Conservation (phyloP, 495 filamentous ascomycete species). For the Podospora sp. region DNA sequence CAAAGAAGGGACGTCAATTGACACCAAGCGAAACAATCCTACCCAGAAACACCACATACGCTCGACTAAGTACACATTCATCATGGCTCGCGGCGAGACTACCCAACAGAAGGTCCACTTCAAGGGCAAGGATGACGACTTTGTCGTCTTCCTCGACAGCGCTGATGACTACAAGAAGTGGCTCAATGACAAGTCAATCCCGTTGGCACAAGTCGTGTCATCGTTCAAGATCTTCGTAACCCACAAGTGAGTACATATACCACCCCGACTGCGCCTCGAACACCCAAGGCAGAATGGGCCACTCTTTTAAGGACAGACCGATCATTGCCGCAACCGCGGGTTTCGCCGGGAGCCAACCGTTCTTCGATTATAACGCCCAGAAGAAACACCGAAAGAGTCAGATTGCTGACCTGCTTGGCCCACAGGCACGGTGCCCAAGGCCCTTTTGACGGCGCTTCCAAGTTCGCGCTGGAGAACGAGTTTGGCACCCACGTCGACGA, state of each 20-base stretch:
- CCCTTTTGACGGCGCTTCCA: constrained; percentile 72
- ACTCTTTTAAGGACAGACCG: background rate
- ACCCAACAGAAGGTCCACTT: constrained; percentile 80
- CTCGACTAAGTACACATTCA: constrained; percentile 34
- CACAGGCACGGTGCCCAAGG: constrained; percentile 85
- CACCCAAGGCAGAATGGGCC: background rate
- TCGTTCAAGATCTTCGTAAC: constrained; percentile 90
- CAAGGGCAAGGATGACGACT: constrained; percentile 87
- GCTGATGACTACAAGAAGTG: constrained; percentile 72
- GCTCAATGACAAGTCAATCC: constrained; percentile 76
- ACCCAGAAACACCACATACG: background rate
- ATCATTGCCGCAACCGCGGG: background rate
- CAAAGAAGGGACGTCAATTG: background rate
- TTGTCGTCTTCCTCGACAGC: constrained; percentile 86
- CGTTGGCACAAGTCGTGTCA: constrained; percentile 81
- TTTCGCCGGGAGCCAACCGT: background rate
- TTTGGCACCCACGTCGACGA: constrained; percentile 82
- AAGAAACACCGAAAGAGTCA: background rate
- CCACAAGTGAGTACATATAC: constrained; percentile 69
- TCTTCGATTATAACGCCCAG: background rate
- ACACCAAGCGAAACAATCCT: background rate
- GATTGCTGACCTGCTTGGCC: background rate
- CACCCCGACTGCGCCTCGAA: background rate
- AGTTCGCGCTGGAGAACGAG: constrained; percentile 74
- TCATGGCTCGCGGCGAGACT: constrained; percentile 80